Evolutionary conservation across 73 alveolate species (phyloP), one percentile per base, ranked within the genome.

Genomic region (Paramecium caudatum): DNA sequence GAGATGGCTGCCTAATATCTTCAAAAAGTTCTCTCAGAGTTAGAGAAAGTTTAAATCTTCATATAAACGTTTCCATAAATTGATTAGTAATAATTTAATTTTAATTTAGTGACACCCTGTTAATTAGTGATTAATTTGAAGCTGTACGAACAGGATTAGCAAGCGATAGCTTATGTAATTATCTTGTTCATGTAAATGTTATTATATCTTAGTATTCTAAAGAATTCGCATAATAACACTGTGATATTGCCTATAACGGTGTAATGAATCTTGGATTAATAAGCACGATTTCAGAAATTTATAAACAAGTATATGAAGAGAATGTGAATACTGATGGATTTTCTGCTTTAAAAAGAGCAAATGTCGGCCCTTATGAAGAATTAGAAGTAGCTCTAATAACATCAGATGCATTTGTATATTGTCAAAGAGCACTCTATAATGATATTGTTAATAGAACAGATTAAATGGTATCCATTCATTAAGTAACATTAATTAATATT

Each of bases 161-260:
- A n/a, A n/a, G n/a, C n/a, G n/a, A n/a, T n/a, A n/a, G n/a, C n/a
- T n/a, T n/a, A n/a, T n/a, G n/a, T n/a, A n/a, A n/a, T n/a, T n/a
- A n/a, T n/a, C n/a, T n/a, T n/a, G n/a, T n/a, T n/a, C n/a, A n/a
- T n/a, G n/a, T n/a, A n/a, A n/a, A n/a, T n/a, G n/a, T n/a, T n/a
- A n/a, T n/a, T n/a, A n/a, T n/a, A n/a, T n/a, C n/a, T n/a, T n/a
- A n/a, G n/a, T n/a, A n/a, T n/a, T n/a, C n/a, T n/a, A n/a, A n/a
- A n/a, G n/a, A n/a, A n/a, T 55, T 55, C 27, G 80, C 80, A 27
- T 21, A 55, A 5, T 37, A 55, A 55, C 80, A 55, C 30, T 55
- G 80, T 27, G 80, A 55, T 55, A 27, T 43, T 27, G 80, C n/a
- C 12, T 55, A 9, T 55, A 55, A 55, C 30, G 80, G 80, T 27